Evolutionary conservation across 1,284 basidiomycete species (phyloP).

Genomic region (Schizophyllum commune): DNA sequence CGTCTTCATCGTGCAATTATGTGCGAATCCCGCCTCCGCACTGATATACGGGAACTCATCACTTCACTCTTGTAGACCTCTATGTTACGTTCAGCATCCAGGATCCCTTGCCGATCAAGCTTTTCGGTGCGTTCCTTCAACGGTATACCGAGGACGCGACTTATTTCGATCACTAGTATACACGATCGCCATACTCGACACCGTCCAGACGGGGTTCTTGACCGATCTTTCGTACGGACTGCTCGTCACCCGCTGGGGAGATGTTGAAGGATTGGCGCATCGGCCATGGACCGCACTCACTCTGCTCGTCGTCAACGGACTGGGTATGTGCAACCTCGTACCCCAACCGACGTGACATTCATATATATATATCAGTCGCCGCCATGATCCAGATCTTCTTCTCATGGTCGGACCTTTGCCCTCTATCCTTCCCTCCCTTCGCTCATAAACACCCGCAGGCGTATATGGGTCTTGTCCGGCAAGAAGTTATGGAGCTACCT

Average conservation of each 20-base stretch:
- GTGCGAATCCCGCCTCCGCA: not conserved
- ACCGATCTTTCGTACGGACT: not conserved
- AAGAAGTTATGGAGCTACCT: not conserved
- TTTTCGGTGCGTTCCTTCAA: not conserved
- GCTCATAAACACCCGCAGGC: not conserved
- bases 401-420: not conserved
- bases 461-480: not conserved
- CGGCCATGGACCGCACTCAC: not conserved
- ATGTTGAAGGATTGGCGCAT: not conserved
- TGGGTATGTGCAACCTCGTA: not conserved
- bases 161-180: not conserved
- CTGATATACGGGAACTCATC: not conserved
- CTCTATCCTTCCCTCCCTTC: not conserved
- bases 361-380: not conserved
- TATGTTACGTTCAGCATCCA: not conserved
- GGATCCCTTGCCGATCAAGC: not conserved
- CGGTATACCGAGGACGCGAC: not conserved
- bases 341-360: not conserved
- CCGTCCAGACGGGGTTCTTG: not conserved
- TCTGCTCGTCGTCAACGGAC: not conserved
- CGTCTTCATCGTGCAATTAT: not conserved
- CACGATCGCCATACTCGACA: not conserved
- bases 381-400: not conserved
- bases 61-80: not conserved
- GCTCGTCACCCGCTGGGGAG: not conserved